Evolutionary conservation across 257 asterid genomes (phyloP).

Genomic region (Przewalskia tangutica): DNA sequence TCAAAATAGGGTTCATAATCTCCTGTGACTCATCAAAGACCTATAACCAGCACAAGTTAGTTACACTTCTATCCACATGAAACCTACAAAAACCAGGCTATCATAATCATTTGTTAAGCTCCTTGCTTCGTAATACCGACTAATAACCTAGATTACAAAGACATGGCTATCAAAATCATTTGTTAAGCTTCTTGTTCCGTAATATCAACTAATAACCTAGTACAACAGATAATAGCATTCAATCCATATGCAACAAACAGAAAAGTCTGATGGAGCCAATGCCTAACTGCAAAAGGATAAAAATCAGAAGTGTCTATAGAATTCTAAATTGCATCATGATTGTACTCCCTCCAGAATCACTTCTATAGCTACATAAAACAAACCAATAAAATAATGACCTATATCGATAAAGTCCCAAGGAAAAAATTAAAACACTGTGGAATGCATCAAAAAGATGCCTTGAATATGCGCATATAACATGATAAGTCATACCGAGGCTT

Average conservation of each 20-base stretch:
- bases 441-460: not conserved
- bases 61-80: not conserved
- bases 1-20: not conserved
- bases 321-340: not conserved
- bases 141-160: not conserved
- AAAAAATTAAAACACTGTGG: not conserved
- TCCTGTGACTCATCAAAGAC: not conserved
- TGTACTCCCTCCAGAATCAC: not conserved
- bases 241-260: not conserved
- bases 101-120: not conserved
- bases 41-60: not conserved
- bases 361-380: not conserved
- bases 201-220: not conserved
- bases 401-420: not conserved
- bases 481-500: conserved; percentile 32
- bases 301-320: not conserved
- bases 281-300: not conserved
- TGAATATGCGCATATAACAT: not conserved
- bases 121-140: not conserved
- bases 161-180: not conserved
- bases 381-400: not conserved
- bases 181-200: not conserved
- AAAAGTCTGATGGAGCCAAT: not conserved
- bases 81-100: not conserved
- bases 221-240: not conserved